Evolutionary conservation across 768 basidiomycete genomes (phyloP).

Genomic region (Bullera alba): DNA sequence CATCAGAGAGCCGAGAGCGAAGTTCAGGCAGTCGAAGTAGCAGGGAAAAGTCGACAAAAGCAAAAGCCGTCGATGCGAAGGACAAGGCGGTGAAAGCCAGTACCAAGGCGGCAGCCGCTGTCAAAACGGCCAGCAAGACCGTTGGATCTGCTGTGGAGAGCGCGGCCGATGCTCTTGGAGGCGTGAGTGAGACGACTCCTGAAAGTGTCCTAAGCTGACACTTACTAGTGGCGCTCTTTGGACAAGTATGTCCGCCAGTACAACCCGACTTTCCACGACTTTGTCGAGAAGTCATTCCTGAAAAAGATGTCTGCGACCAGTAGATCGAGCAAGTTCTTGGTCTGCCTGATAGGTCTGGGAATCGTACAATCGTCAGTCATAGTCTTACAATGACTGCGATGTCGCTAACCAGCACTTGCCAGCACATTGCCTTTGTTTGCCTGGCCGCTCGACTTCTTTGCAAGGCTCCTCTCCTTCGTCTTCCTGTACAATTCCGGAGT

Average conservation of each 20-base stretch:
- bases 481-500: conserved; percentile 31
- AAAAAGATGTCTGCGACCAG: conserved; percentile 11
- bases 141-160: conserved; percentile 8
- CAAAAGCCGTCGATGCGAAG: conserved; percentile 12
- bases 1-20: neutral
- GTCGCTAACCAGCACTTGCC: neutral
- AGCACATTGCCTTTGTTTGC: conserved; percentile 32
- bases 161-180: conserved; percentile 24
- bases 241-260: conserved; percentile 21
- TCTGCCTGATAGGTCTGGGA: conserved; percentile 18
- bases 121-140: conserved; percentile 6
- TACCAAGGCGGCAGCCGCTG: conserved; percentile 10
- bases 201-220: neutral
- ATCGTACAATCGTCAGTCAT: conserved; percentile 27
- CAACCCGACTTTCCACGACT: conserved; percentile 28
- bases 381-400: neutral
- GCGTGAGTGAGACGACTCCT: conserved; percentile 14
- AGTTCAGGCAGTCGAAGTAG: neutral
- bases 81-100: conserved; percentile 14
- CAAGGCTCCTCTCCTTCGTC: conserved; percentile 26
- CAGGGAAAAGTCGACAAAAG: neutral
- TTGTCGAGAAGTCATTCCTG: conserved; percentile 26
- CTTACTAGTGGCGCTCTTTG: conserved; percentile 17
- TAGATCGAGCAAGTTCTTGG: conserved; percentile 24
- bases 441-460: conserved; percentile 26